Base-by-base conservation (phyloP, 768 basidiomycete genomes). In the Tylopilus intermedius region DNA sequence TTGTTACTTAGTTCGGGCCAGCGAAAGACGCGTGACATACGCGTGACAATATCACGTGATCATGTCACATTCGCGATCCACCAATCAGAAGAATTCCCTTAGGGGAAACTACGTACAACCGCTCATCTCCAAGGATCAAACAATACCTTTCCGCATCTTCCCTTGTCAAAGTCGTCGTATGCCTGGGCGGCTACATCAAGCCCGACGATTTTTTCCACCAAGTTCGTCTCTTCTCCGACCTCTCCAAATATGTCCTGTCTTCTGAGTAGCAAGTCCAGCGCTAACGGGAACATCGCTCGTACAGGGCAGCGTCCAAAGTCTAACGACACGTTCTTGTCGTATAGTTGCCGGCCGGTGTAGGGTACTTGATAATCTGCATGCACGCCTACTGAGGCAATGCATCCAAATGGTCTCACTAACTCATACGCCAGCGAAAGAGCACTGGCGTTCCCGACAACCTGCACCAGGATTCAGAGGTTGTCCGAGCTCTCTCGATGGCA, bases 271-370 rank as follows among this genome's bases (percentile, higher is more conserved):
- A 91, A 66, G 58, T 83, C 83, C 38, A 87, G 76, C 2, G 88
- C 89, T 51, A 79, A 67, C 9, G 84, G 84, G 59, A 90, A 83
- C 79, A 90, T 81, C 1, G 88, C 81, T 13, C 85, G 80, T 5
- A 88, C 87, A 14, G 88, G 89, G 58, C 88, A 90, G 8, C 88
- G 80, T 8, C 90, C 90, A 63, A 90, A 91, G 60, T 88, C 84
- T 24, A 89, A 72, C 1, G 84, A 86, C 7, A 89, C 77, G 65
- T 90, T 91, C 70, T 88, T 88, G 73, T 83, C 73, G 67, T 90
- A 91, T 51, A 84, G 62, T 40, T 83, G 73, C 6, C 63, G 62
- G 21, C 79, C 76, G 10, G 76, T 80, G 58, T 83, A 80, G 2
- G 84, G 84, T 37, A 87, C 58, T 21, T 66, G 73, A 1, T 70